Conservation (phyloP, 2,329 filamentous ascomycete genomes). For the Tolypocladium sp. region DNA sequence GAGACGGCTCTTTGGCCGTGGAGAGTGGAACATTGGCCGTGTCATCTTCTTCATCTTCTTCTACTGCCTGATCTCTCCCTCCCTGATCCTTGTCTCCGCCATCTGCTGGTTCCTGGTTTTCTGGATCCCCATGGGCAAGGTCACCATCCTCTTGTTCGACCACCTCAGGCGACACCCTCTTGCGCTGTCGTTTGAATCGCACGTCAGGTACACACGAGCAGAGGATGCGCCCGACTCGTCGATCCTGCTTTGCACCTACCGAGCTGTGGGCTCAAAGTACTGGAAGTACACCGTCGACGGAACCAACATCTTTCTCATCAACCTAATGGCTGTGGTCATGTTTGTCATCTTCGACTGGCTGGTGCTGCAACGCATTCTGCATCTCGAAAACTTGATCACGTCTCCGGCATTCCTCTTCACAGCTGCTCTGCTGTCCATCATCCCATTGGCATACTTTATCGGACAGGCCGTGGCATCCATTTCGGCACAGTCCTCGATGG, state of each 20-base stretch:
- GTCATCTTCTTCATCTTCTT: slow-evolving; percentile 96
- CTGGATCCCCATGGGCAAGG: slow-evolving; percentile 96
- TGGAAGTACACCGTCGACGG: slow-evolving; percentile 99
- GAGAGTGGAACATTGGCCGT: slow-evolving; percentile 89
- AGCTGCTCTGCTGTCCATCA: slow-evolving; percentile 80
- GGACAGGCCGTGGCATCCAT: slow-evolving; percentile 97
- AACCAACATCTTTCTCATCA: slow-evolving; percentile 98
- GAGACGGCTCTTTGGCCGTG: slow-evolving; percentile 84
- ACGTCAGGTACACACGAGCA: slow-evolving; percentile 63
- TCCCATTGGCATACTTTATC: slow-evolving; percentile 95
- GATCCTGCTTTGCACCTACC: slow-evolving; percentile 92
- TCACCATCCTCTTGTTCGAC: slow-evolving; percentile 80
- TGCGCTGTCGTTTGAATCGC: slow-evolving; percentile 86
- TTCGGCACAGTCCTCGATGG: slow-evolving; percentile 97
- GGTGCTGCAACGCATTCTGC: slow-evolving; percentile 60
- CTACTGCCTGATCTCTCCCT: slow-evolving; percentile 82
- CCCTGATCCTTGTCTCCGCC: slow-evolving; percentile 74
- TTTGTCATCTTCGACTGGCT: slow-evolving; percentile 94
- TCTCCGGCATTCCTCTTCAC: slow-evolving; percentile 80
- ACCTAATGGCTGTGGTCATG: slow-evolving; percentile 84
- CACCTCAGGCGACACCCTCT: slow-evolving; percentile 89
- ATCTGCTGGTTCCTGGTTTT: slow-evolving; percentile 97
- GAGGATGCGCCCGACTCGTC: slow-evolving; percentile 68
- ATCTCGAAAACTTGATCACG: slow-evolving; percentile 65
- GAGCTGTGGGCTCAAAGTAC: slow-evolving; percentile 87